These are phyloP conservation scores for Niebla homalea DNA, from an alignment of 495 filamentous ascomycete genomes.

Conservation along the genomic window DNA sequence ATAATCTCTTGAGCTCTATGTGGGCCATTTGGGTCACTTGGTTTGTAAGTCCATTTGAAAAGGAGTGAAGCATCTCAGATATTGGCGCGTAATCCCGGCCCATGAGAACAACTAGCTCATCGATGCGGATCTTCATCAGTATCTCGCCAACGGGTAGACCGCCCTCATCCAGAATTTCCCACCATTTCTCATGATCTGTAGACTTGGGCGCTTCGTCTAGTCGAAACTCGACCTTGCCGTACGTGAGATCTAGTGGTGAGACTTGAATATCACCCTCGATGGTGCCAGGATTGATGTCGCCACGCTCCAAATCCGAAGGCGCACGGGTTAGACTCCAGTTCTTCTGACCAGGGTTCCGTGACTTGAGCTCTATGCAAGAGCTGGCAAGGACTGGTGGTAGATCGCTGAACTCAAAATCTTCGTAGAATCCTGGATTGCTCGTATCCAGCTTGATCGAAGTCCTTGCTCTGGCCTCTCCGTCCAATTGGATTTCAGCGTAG, in stretches of 20 bases:
- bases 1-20: slow-evolving; percentile 60
- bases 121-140: slow-evolving; percentile 67
- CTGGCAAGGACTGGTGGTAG: slow-evolving; percentile 68
- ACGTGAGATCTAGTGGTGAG: slow-evolving; percentile 42
- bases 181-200: slow-evolving; percentile 81
- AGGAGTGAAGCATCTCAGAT: slow-evolving; percentile 72
- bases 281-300: slow-evolving; percentile 30
- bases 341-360: slow-evolving; percentile 36
- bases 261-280: slow-evolving; percentile 39
- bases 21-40: slow-evolving; percentile 73
- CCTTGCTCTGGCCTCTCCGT: slow-evolving; percentile 75
- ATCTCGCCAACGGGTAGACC: slow-evolving; percentile 72
- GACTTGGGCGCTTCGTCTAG: slow-evolving; percentile 70
- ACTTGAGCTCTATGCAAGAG: slow-evolving; percentile 72
- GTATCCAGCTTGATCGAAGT: slow-evolving; percentile 74
- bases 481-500: slow-evolving; percentile 83
- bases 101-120: slow-evolving; percentile 82
- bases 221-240: slow-evolving; percentile 69
- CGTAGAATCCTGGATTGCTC: slow-evolving; percentile 83
- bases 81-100: slow-evolving; percentile 72
- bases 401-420: slow-evolving; percentile 79
- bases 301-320: slow-evolving; percentile 27
- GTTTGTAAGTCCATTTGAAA: slow-evolving; percentile 68
- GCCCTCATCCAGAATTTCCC: slow-evolving; percentile 61
- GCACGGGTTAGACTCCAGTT: slow-evolving; percentile 41